Conservation (phyloP, 257 asterid species). For the Datura wrightii region DNA sequence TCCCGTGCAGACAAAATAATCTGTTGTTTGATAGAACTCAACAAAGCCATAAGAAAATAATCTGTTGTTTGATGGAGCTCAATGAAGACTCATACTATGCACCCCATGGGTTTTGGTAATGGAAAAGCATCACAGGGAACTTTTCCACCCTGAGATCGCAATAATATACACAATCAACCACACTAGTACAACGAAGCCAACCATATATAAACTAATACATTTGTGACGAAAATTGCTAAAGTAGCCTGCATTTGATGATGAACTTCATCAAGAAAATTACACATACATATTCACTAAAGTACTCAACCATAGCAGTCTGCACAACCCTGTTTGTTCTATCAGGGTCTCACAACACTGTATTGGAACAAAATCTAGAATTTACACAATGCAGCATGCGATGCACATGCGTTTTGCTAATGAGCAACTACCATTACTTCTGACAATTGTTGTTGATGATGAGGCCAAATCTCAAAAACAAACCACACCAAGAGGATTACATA, state of each 20-base stretch:
- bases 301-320: background rate
- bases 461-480: conserved; percentile 26
- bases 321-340: background rate
- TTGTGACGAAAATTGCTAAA: background rate
- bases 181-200: background rate
- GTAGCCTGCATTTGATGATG: conserved; percentile 7
- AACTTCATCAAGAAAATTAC: conserved; percentile 11
- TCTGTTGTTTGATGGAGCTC: conserved; percentile 5
- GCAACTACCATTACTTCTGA: conserved; percentile 1
- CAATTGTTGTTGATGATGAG: background rate
- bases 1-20: conserved; percentile 18
- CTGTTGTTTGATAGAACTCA: background rate
- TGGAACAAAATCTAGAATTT: conserved; percentile 22
- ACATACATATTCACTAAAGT: background rate
- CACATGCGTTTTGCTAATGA: background rate
- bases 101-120: conserved; percentile 15
- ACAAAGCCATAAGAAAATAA: background rate
- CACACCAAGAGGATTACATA: background rate
- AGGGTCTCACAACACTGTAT: conserved; percentile 6
- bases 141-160: background rate
- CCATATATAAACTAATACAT: background rate
- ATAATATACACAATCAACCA: background rate
- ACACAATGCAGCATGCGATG: background rate
- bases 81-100: background rate
- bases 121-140: conserved; percentile 2